These are phyloP conservation scores for Graphilbum fragrans DNA, from an alignment of 2,329 filamentous ascomycete genomes.

Conservation along the genomic window DNA sequence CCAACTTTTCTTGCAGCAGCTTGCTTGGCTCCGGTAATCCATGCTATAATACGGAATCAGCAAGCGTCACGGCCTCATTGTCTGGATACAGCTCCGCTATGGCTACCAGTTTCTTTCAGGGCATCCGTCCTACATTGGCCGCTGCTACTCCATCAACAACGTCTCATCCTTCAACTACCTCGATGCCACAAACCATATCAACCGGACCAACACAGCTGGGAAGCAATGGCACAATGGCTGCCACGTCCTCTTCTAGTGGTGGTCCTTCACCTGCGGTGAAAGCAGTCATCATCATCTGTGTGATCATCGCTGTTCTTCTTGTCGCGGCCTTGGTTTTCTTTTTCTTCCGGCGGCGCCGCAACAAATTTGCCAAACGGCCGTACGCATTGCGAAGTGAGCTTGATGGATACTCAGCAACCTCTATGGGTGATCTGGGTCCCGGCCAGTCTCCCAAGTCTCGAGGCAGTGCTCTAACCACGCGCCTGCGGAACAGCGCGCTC, in stretches of 20 bases:
- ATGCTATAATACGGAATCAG: background rate
- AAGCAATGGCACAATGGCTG: background rate
- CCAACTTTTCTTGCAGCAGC: constrained; percentile 14
- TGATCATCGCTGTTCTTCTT: constrained; percentile 23
- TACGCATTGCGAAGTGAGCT: too few relatives aligned
- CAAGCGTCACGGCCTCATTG: background rate
- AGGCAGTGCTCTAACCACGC: too few relatives aligned
- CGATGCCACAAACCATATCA: background rate
- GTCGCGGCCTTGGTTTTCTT: constrained; percentile 24
- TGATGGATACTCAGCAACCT: too few relatives aligned
- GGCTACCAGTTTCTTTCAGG: background rate
- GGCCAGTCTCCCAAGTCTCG: too few relatives aligned
- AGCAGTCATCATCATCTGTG: constrained; percentile 31
- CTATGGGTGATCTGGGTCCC: too few relatives aligned
- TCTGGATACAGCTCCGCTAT: too few relatives aligned
- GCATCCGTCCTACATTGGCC: too few relatives aligned
- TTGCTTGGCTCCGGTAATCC: background rate
- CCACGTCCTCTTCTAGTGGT: constrained; percentile 1
- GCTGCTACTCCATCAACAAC: background rate
- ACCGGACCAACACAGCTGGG: background rate
- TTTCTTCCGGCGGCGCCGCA: constrained; percentile 13
- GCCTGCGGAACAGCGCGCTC: too few relatives aligned
- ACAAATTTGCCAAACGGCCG: background rate
- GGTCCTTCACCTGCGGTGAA: constrained; percentile 24
- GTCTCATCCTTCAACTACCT: background rate